Evolutionary conservation across 225 moss, liverwort and hornwort species (phyloP), one percentile per base, ranked within the genome.

Genomic region (Straminergon stramineum): DNA sequence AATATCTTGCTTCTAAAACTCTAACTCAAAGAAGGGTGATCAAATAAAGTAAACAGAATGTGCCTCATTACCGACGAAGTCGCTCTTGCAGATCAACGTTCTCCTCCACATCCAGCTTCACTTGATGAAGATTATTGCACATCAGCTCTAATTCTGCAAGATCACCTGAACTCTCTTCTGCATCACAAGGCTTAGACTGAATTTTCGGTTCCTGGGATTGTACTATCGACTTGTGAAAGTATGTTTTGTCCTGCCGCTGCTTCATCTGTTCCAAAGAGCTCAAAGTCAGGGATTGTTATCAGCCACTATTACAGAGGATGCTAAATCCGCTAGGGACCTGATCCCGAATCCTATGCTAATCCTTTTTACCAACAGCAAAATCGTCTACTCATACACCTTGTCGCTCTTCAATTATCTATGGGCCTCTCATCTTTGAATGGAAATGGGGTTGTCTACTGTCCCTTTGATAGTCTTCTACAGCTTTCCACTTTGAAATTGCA

Each of bases 241-340:
- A 91, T 37, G 96, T 92, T 90, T 96, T 94, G 77, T 95, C 93
- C 84, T 96, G 95, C 35, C 94, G 93, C 89, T 95, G 96, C 79
- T 94, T 92, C 67, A 96, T 92, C 95, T 97, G 92, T 34, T 76
- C 18, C 41, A 63, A 41, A 82, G 43, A 58, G 85, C 43, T 64
- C 56, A 24, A n/a, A 55, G 35, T 71, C 80, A 80, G 88, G 62
- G 63, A 52, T 39, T 51, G 60, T 52, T 76, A 67, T 82, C 48
- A 65, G 53, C 5, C 76, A 34, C 76, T 76, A 34, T 13, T 34
- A 7, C 70, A 13, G 76, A 34, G 22, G 5, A 76, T 76, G 76
- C 53, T 52, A 34, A 53, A 52, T 13, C 53, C 34, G 21, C 8
- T 34, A 13, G 52, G 53, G 8, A 76, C 21, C 76, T 32, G 32